Conservation (phyloP, 2,329 filamentous ascomycete species). For the Ophiocordyceps sinensis region DNA sequence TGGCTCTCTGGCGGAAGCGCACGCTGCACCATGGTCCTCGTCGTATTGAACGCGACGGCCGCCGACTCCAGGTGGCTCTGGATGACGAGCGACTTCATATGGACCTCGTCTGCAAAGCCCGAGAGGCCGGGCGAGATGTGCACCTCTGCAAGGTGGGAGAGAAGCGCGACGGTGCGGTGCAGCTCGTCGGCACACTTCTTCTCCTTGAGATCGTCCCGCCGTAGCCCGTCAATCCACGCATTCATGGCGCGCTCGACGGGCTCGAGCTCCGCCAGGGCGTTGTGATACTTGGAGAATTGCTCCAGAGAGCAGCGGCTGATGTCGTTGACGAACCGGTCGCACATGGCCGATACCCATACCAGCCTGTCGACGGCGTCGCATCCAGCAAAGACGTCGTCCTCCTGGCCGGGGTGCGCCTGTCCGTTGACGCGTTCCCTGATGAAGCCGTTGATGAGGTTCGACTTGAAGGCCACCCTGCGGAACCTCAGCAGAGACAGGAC, state of each 20-base stretch:
- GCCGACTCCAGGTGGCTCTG: slow-evolving; percentile 73
- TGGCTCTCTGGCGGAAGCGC: slow-evolving; percentile 34
- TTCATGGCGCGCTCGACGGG: slow-evolving; percentile 84
- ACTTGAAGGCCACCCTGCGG: slow-evolving; percentile 79
- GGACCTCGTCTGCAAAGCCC: slow-evolving; percentile 62
- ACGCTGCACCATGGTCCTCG: slow-evolving; percentile 52
- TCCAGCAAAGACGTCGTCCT: slow-evolving; percentile 66
- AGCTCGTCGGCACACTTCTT: slow-evolving; percentile 69
- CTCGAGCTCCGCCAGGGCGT: slow-evolving; percentile 74
- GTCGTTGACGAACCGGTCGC: slow-evolving; percentile 67
- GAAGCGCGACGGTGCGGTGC: slow-evolving; percentile 69
- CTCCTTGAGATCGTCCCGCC: slow-evolving; percentile 75
- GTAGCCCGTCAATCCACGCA: slow-evolving; percentile 71
- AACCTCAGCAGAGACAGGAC: slow-evolving; percentile 81
- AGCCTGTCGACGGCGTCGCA: slow-evolving; percentile 78
- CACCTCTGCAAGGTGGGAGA: slow-evolving; percentile 74
- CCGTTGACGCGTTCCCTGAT: slow-evolving; percentile 65
- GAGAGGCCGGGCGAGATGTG: slow-evolving; percentile 57
- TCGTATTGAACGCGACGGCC: slow-evolving; percentile 49
- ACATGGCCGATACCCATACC: slow-evolving; percentile 70
- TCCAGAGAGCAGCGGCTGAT: slow-evolving; percentile 66
- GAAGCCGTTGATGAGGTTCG: slow-evolving; percentile 60
- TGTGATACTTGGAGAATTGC: slow-evolving; percentile 65
- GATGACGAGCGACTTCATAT: slow-evolving; percentile 62
- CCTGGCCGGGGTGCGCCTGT: slow-evolving; percentile 49